These are phyloP conservation scores for Candida morakotiae DNA, from an alignment of 805 yeast species.

Conservation along the genomic window DNA sequence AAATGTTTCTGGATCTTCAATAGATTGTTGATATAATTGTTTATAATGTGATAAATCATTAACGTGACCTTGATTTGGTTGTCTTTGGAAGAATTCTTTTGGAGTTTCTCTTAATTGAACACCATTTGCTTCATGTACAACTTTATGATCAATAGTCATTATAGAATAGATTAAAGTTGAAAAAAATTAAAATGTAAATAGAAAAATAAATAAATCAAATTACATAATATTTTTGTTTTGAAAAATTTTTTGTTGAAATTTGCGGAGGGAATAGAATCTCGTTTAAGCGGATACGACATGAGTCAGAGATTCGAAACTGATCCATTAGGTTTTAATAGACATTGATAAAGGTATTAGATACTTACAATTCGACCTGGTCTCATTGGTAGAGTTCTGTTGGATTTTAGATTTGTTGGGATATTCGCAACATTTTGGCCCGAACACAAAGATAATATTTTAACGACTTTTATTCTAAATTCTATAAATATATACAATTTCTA, in stretches of 20 bases:
- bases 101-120: slow-evolving; percentile 50
- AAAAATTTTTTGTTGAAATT: slow-evolving; percentile 2
- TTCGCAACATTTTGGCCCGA: background rate
- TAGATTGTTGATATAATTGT: slow-evolving; percentile 65
- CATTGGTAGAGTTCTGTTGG: background rate
- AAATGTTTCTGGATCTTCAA: slow-evolving; percentile 74
- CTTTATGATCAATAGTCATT: slow-evolving; percentile 36
- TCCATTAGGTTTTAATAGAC: too few species aligned
- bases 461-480: slow-evolving; percentile 2
- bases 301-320: too few species aligned
- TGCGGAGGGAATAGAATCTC: background rate
- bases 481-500: slow-evolving; percentile 16
- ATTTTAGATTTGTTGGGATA: background rate
- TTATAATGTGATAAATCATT: slow-evolving; percentile 64
- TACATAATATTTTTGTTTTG: background rate
- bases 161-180: background rate
- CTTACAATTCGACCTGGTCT: too few species aligned
- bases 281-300: too few species aligned
- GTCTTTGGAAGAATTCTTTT: slow-evolving; percentile 49
- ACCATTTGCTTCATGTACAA: slow-evolving; percentile 61
- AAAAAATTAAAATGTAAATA: background rate
- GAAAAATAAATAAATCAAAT: too few species aligned
- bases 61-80: slow-evolving; percentile 60
- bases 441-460: background rate
- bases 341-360: too few species aligned